Base-by-base conservation (phyloP, 2,329 filamentous ascomycete species). In the Domatiomyces globalis region DNA sequence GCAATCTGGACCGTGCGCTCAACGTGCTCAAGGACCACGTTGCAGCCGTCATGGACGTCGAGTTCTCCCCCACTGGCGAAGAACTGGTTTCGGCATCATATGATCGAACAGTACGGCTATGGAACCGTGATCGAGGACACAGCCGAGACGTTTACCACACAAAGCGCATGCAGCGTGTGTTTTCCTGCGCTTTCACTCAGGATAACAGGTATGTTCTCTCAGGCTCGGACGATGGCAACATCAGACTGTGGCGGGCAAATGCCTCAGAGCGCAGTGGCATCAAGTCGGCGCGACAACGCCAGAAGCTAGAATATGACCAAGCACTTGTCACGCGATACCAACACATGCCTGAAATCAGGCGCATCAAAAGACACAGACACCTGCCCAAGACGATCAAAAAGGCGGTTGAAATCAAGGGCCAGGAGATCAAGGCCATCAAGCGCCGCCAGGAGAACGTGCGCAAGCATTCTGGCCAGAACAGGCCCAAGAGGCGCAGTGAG, bases 101-200 rank as follows among this genome's bases (percentile, higher is more conserved):
- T 70, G 87, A 94, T 64, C 81, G 88, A 55, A 95, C 87, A 4
- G 75, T 98, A 49, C 81, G 92, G 48, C 72, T 96, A 48, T 96
- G 88, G 85, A 80, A 80, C 65, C 78, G 85, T 51, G 79, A 83
- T 58, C 74, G 83, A 55, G 90, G 90, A 20, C 87, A 92, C 68
- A 89, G 85, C 12, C 78, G 89, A 60, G 92, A 98, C 64, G 81
- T 95, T 47, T 98, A 96, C 70, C 89, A 96, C 72, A 96, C 92
- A 17, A 94, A 95, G 71, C 82, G 92, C 57, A 95, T 95, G 90
- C 90, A 96, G 72, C 80, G 90, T 60, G 88, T 95, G 51, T 94
- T 94, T 71, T 83, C 84, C 8, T 81, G 81, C 46, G 80, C 79
- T 55, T 96, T 85, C 76, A 92, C 88, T 0, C 85, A 88, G 5